These are phyloP conservation scores for Xylaria acuta DNA, from an alignment of 495 filamentous ascomycete genomes.

Conservation along the genomic window DNA sequence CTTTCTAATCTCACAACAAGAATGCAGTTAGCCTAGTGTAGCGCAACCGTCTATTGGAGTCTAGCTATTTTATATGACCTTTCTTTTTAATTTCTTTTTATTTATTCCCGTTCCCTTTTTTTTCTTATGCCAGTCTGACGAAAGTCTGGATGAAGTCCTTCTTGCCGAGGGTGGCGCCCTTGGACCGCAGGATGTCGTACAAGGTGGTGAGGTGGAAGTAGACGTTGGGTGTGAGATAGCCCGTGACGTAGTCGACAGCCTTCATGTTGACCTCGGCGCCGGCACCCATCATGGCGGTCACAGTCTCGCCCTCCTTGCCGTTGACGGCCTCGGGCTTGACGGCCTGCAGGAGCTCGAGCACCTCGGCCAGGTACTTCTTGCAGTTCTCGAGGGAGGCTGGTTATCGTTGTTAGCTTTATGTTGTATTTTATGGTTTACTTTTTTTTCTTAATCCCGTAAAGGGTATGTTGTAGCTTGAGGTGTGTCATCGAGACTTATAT, in stretches of 20 bases:
- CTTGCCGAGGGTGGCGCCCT: constrained; percentile 66
- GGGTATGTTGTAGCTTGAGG: background rate
- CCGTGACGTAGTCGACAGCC: constrained; percentile 39
- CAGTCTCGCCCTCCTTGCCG: constrained; percentile 40
- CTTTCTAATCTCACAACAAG: background rate
- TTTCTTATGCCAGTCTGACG: constrained; percentile 18
- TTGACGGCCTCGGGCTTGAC: constrained; percentile 48
- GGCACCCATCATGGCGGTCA: constrained; percentile 40
- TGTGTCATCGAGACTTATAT: background rate
- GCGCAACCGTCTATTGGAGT: constrained; percentile 17
- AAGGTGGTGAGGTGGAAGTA: constrained; percentile 64
- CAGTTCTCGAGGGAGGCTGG: constrained; percentile 27
- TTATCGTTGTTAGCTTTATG: background rate
- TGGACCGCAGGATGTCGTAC: constrained; percentile 61
- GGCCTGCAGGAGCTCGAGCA: constrained; percentile 38
- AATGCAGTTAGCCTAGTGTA: background rate
- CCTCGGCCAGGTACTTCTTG: constrained; percentile 33
- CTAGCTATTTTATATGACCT: constrained; percentile 14
- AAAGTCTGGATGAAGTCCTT: constrained; percentile 52
- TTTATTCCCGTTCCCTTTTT: background rate
- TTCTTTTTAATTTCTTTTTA: constrained; percentile 7
- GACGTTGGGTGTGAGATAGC: constrained; percentile 59
- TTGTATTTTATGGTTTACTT: too few species aligned
- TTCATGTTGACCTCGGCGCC: background rate
- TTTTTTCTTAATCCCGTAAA: background rate